These are phyloP conservation scores for Persicaria maculosa DNA, from an alignment of 148 eudicot genomes.

Conservation along the genomic window DNA sequence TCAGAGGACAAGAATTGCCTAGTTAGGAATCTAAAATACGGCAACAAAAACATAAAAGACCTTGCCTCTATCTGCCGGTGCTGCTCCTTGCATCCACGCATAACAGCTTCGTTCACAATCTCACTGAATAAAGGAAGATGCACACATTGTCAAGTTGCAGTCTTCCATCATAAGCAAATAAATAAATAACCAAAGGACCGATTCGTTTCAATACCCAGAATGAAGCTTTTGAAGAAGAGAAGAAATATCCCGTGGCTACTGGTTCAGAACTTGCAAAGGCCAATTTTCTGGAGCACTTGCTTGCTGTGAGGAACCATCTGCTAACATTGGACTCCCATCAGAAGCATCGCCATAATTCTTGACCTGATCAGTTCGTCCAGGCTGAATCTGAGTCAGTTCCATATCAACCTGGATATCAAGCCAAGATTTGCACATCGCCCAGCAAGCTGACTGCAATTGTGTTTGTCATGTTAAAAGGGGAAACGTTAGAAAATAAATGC, in stretches of 20 bases:
- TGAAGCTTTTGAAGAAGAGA: conserved; percentile 96
- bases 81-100: conserved; percentile 86
- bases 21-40: background rate
- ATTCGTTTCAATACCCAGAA: conserved; percentile 52
- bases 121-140: conserved; percentile 41
- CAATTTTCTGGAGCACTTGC: conserved; percentile 61
- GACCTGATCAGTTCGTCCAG: conserved; percentile 52
- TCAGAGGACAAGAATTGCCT: background rate
- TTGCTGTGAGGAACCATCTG: conserved; percentile 30
- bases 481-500: background rate
- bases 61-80: conserved; percentile 89
- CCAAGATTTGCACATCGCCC: conserved; percentile 99
- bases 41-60: background rate
- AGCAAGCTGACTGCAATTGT: conserved; percentile 85
- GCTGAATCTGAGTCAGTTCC: conserved; percentile 57
- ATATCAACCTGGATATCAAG: conserved; percentile 81
- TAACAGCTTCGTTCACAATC: conserved; percentile 67
- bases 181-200: background rate
- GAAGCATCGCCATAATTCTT: conserved; percentile 54
- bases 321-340: conserved; percentile 52
- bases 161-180: conserved; percentile 1
- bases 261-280: conserved; percentile 85
- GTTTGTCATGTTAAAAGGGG: background rate
- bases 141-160: background rate
- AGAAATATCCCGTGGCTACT: conserved; percentile 75